Evolutionary conservation across 768 basidiomycete genomes (phyloP).

Genomic region (Hygrocybe coccinea): DNA sequence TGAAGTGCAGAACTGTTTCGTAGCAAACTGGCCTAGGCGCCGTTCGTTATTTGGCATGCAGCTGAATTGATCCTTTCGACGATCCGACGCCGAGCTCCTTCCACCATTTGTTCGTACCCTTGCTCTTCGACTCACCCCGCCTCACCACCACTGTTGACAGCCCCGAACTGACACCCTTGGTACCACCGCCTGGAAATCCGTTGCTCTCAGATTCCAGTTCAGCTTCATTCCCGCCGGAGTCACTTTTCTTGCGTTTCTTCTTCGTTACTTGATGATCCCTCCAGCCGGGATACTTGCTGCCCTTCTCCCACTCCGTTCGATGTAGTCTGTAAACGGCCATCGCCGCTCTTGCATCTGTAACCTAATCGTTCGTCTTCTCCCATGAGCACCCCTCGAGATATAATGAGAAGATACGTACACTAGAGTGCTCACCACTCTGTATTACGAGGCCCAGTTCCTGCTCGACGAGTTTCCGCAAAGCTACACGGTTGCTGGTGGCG

Average conservation of each 20-base stretch:
- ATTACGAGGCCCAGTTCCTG: slow-evolving; percentile 77
- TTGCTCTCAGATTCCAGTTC: slow-evolving; percentile 15
- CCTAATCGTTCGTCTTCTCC: slow-evolving; percentile 38
- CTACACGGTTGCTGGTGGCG: slow-evolving; percentile 59
- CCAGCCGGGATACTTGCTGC: slow-evolving; percentile 26
- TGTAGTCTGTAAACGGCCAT: slow-evolving; percentile 90
- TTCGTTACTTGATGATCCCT: slow-evolving; percentile 11
- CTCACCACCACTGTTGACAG: slow-evolving; percentile 43
- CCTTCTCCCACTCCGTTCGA: slow-evolving; percentile 77
- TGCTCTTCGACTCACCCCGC: background rate
- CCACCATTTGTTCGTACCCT: slow-evolving; percentile 41
- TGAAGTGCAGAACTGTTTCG: no score
- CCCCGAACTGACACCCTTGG: slow-evolving; percentile 63
- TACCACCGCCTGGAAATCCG: slow-evolving; percentile 4
- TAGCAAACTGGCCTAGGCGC: no score
- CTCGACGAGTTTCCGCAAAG: slow-evolving; percentile 73
- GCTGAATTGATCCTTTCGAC: slow-evolving; percentile 14
- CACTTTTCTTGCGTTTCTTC: slow-evolving; percentile 9
- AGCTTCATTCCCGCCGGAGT: slow-evolving; percentile 14
- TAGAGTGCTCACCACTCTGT: slow-evolving; percentile 85
- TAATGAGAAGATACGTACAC: slow-evolving; percentile 48
- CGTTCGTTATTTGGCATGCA: slow-evolving; percentile 16
- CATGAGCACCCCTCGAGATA: no score
- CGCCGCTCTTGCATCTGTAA: slow-evolving; percentile 88
- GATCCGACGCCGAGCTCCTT: slow-evolving; percentile 31